phyloP scores from a whole-genome alignment of 306 rosid species.

The Cicer cuneatum region DNA sequence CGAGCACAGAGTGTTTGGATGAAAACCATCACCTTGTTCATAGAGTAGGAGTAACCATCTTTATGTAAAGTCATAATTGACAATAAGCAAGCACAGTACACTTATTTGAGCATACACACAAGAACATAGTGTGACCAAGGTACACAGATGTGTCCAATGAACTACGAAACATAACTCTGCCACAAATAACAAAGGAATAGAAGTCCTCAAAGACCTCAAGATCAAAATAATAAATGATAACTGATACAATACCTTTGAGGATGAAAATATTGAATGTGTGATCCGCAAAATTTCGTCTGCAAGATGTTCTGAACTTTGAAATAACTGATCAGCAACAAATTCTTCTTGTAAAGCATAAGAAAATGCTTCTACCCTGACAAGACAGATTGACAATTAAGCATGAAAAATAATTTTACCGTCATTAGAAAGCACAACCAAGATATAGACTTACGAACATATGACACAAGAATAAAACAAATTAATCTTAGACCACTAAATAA shows the following conservation, averaged over 20 bases:
- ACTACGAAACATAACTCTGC: constrained; percentile 6
- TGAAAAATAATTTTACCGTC: constrained; percentile 29
- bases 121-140: constrained; percentile 19
- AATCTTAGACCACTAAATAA: constrained; percentile 28
- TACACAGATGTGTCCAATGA: constrained; percentile 11
- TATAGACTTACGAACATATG: constrained; percentile 15
- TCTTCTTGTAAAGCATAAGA: constrained; percentile 87
- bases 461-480: constrained; percentile 22
- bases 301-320: constrained; percentile 80
- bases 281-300: constrained; percentile 69
- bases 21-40: constrained; percentile 20
- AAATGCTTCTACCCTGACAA: constrained; percentile 69
- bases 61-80: not conserved
- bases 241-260: constrained; percentile 70
- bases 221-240: constrained; percentile 30
- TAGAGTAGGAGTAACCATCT: constrained; percentile 20
- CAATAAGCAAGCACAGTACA: constrained; percentile 20
- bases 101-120: constrained; percentile 15
- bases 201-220: constrained; percentile 7
- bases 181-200: constrained; percentile 27
- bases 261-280: constrained; percentile 66
- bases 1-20: not conserved
- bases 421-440: constrained; percentile 18
- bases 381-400: constrained; percentile 36
- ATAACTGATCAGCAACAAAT: constrained; percentile 89